Evolutionary conservation across 2,329 filamentous ascomycete genomes (phyloP).

Genomic region (Zelopaecilomyces penicillatus): DNA sequence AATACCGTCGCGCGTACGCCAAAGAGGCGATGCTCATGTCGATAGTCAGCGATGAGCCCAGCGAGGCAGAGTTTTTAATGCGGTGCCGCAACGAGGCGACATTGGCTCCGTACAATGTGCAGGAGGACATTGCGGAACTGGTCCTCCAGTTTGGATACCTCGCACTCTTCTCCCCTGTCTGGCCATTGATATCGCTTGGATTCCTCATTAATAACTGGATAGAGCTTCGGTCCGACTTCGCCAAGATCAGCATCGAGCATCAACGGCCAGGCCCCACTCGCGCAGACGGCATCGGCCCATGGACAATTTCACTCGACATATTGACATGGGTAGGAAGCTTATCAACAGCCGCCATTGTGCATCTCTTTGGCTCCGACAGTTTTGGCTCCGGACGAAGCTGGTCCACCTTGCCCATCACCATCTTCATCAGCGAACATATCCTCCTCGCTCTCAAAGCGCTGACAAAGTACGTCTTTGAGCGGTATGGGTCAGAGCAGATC

Average conservation of each 20-base stretch:
- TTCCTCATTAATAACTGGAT: slow-evolving; percentile 73
- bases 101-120: slow-evolving; percentile 62
- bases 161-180: slow-evolving; percentile 64
- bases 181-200: slow-evolving; percentile 64
- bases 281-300: slow-evolving; percentile 66
- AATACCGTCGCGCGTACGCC: slow-evolving; percentile 25
- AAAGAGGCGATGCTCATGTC: slow-evolving; percentile 38
- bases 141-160: slow-evolving; percentile 68
- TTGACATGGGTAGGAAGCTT: slow-evolving; percentile 66
- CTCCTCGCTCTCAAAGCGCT: slow-evolving; percentile 52
- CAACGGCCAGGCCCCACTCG: slow-evolving; percentile 61
- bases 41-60: slow-evolving; percentile 46
- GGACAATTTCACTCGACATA: slow-evolving; percentile 59
- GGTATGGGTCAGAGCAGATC: slow-evolving; percentile 32
- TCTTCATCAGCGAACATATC: slow-evolving; percentile 66
- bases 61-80: slow-evolving; percentile 55
- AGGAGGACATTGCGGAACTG: slow-evolving; percentile 65
- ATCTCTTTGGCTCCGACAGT: slow-evolving; percentile 57
- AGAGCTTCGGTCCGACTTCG: slow-evolving; percentile 66
- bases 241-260: slow-evolving; percentile 68
- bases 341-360: slow-evolving; percentile 63
- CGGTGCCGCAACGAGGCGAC: slow-evolving; percentile 59
- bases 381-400: slow-evolving; percentile 44
- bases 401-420: slow-evolving; percentile 58
- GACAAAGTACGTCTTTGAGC: slow-evolving; percentile 27